These are phyloP conservation scores for Clathrospora elynae DNA, from an alignment of 2,329 filamentous ascomycete genomes.

Conservation along the genomic window DNA sequence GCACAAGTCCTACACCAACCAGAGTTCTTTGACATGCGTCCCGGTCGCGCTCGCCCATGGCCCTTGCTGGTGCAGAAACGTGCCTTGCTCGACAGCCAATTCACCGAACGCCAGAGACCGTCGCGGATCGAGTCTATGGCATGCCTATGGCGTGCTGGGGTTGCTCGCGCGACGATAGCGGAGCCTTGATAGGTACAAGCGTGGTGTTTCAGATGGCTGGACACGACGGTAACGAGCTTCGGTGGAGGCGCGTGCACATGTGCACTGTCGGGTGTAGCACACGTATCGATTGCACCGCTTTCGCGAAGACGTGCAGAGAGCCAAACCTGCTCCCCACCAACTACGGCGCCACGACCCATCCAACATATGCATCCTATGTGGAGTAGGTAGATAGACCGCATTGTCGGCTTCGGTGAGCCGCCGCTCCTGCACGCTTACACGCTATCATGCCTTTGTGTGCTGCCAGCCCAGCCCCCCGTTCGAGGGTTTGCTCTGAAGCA, in stretches of 20 bases:
- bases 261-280: too few species aligned
- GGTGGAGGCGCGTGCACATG: constrained; percentile 12
- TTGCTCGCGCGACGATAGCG: too few species aligned
- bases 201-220: constrained; percentile 21
- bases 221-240: constrained; percentile 12
- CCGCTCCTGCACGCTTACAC: constrained; percentile 5
- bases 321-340: too few species aligned
- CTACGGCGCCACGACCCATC: constrained; percentile 7
- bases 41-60: too few species aligned
- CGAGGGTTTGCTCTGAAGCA: neutral
- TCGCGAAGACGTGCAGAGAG: constrained; percentile 12
- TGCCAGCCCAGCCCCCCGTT: neutral
- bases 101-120: too few species aligned
- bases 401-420: constrained; percentile 6
- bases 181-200: constrained; percentile 8
- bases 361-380: constrained; percentile 7
- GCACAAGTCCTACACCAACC: neutral
- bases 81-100: too few species aligned
- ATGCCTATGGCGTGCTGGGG: too few species aligned
- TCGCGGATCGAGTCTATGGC: too few species aligned
- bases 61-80: too few species aligned
- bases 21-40: too few species aligned
- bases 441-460: constrained; percentile 10
- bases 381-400: constrained; percentile 3
- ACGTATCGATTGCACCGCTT: constrained; percentile 24